phyloP scores from a whole-genome alignment of 2,329 filamentous ascomycete genomes.

The Mycosphaerella arachidis region DNA sequence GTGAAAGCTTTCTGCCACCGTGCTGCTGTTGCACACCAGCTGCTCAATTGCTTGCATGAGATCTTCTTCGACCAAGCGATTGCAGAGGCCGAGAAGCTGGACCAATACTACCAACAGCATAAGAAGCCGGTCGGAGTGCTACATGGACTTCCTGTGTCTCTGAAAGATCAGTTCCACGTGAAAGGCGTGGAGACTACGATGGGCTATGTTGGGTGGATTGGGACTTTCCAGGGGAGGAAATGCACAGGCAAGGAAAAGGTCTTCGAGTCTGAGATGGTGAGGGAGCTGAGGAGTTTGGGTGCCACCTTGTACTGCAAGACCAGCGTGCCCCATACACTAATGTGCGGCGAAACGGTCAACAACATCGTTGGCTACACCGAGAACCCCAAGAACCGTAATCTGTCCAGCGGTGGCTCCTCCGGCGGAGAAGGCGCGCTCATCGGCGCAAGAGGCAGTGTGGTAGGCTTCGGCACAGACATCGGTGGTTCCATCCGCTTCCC shows the following conservation, averaged over 20 bases:
- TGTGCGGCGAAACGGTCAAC: constrained; percentile 58
- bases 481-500: constrained; percentile 57
- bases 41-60: constrained; percentile 44
- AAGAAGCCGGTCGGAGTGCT: constrained; percentile 42
- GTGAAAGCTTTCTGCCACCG: constrained; percentile 55
- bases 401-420: constrained; percentile 54
- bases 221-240: constrained; percentile 53
- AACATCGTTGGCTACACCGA: constrained; percentile 56
- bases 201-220: constrained; percentile 64
- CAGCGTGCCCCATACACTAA: constrained; percentile 52
- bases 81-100: constrained; percentile 38
- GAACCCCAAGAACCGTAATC: constrained; percentile 54
- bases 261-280: constrained; percentile 57
- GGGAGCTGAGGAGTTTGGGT: constrained; percentile 50
- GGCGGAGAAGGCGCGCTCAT: constrained; percentile 58
- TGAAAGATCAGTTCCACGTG: constrained; percentile 50
- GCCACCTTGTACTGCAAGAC: constrained; percentile 56
- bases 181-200: constrained; percentile 46
- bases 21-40: constrained; percentile 50
- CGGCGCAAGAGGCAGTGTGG: constrained; percentile 49
- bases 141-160: constrained; percentile 45
- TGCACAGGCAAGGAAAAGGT: constrained; percentile 47
- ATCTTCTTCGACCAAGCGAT: constrained; percentile 47
- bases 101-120: constrained; percentile 37
- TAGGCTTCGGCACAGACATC: constrained; percentile 52